A percentile compares a stretch with the other conserved stretches of the same genome.
These are phyloP conservation scores for Entophlyctis luteolus DNA, from an alignment of 192 early-diverging fungal species.

Conservation along the genomic window DNA sequence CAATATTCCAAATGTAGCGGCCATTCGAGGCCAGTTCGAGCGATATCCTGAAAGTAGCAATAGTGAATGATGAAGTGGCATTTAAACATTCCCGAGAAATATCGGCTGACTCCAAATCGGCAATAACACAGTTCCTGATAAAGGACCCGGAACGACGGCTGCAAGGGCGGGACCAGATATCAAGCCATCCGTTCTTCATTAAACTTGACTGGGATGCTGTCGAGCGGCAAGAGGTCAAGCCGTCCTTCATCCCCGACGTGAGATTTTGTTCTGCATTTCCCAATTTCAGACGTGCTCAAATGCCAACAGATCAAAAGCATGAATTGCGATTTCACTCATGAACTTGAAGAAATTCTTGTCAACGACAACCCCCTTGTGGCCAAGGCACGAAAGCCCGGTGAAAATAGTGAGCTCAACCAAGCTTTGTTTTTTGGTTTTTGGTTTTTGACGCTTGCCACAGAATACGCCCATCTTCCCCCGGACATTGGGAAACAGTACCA, in stretches of 20 bases:
- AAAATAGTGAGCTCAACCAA: slow-evolving; percentile 6
- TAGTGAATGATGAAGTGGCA: slow-evolving; percentile 63
- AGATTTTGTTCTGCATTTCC: slow-evolving; percentile 22
- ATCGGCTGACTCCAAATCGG: slow-evolving; percentile 1
- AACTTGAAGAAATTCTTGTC: slow-evolving; percentile 90
- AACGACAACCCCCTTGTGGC: slow-evolving; percentile 93
- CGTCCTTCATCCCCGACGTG: slow-evolving; percentile 86
- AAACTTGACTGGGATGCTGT: slow-evolving; percentile 73
- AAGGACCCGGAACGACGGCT: slow-evolving; percentile 29
- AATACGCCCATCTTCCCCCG: slow-evolving; percentile 10
- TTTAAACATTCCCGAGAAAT: slow-evolving; percentile 34
- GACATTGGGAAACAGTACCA: slow-evolving; percentile 16
- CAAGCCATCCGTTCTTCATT: slow-evolving; percentile 75
- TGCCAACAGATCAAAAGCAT: slow-evolving; percentile 66
- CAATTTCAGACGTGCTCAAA: background rate
- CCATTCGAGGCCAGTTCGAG: slow-evolving; percentile 76
- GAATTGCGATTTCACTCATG: slow-evolving; percentile 96
- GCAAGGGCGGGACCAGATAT: slow-evolving; percentile 39
- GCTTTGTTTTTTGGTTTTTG: background rate
- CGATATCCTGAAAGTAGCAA: slow-evolving; percentile 63
- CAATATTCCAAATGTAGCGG: slow-evolving; percentile 43
- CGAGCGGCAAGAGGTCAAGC: slow-evolving; percentile 62
- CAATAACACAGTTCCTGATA: slow-evolving; percentile 58
- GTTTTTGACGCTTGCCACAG: background rate
- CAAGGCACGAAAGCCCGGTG: slow-evolving; percentile 55